phyloP scores from a whole-genome alignment of 495 filamentous ascomycete genomes.

The Oidiodendron maius region DNA sequence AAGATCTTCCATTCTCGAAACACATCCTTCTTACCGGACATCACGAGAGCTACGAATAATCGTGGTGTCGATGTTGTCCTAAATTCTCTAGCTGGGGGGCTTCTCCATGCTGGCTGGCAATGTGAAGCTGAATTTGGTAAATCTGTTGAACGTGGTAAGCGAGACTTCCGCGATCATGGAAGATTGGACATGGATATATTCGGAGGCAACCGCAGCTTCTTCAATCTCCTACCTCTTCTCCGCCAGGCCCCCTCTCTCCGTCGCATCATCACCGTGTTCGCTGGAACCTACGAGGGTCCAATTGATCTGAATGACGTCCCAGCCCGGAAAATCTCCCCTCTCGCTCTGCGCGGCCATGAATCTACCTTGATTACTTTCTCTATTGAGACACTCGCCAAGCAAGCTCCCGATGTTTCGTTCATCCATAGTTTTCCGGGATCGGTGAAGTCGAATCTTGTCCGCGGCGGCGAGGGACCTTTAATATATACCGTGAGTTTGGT shows the following conservation, averaged over 20 bases:
- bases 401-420: constrained; percentile 47
- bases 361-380: constrained; percentile 43
- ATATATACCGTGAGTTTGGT: too few species aligned
- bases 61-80: too few species aligned
- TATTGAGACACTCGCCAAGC: constrained; percentile 40
- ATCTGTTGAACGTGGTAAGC: constrained; percentile 48
- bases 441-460: too few species aligned
- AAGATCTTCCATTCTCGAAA: constrained; percentile 46
- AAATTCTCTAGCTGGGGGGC: too few species aligned
- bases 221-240: constrained; percentile 21
- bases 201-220: constrained; percentile 13
- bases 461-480: too few species aligned
- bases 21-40: constrained; percentile 29
- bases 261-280: constrained; percentile 9
- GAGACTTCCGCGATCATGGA: constrained; percentile 26
- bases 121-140: constrained; percentile 46
- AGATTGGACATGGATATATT: constrained; percentile 27
- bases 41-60: constrained; percentile 38
- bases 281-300: constrained; percentile 5
- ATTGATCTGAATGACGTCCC: constrained; percentile 9
- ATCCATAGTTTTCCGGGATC: constrained; percentile 55
- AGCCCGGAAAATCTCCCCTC: constrained; percentile 16
- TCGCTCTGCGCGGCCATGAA: constrained; percentile 34
- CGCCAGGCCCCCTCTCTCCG: constrained; percentile 7
- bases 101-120: constrained; percentile 40